These are phyloP conservation scores for Plasmodium cynomolgi DNA, from an alignment of 169 alveolate genomes.

Conservation along the genomic window DNA sequence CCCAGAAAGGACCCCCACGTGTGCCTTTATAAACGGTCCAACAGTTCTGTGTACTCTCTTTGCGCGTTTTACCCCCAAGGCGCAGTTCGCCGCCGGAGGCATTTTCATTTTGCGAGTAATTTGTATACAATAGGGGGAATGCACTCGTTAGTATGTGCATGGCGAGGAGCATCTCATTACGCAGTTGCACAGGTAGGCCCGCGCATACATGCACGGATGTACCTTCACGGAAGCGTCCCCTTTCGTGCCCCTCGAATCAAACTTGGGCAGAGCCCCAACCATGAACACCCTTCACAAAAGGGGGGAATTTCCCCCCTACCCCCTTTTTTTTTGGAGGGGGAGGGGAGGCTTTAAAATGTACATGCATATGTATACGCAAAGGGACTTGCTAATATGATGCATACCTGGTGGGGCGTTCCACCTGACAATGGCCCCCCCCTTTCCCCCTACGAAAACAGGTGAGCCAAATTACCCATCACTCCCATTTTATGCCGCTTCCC, in stretches of 20 bases:
- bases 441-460: too few species aligned
- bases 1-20: not conserved
- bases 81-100: not conserved
- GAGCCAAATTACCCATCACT: not conserved
- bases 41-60: not conserved
- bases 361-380: not conserved
- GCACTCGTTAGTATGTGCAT: not conserved
- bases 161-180: not conserved
- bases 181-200: not conserved
- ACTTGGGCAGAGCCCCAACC: not conserved
- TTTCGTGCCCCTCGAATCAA: not conserved
- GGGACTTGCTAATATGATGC: not conserved
- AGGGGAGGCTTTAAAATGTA: not conserved
- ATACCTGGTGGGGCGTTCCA: not conserved
- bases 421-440: too few species aligned
- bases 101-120: not conserved
- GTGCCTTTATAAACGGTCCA: not conserved
- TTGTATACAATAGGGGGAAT: not conserved
- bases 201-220: not conserved
- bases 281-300: not conserved
- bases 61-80: not conserved
- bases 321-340: not conserved
- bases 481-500: not conserved
- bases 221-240: not conserved
- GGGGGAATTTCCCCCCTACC: not conserved